phyloP scores from a whole-genome alignment of 352 stramenopile species.

The Globisporangium nunn region DNA sequence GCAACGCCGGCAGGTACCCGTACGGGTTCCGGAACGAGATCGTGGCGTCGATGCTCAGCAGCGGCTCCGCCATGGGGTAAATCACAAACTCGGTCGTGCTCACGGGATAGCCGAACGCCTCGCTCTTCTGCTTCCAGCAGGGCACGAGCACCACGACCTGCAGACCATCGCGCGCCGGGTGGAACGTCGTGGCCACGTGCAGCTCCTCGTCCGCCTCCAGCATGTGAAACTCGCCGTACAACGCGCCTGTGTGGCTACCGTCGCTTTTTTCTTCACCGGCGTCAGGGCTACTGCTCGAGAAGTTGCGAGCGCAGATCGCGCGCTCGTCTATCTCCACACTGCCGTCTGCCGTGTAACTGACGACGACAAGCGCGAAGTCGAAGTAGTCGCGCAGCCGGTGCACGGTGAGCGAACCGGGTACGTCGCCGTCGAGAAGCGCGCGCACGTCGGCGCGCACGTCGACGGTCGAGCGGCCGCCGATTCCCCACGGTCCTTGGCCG shows the following conservation, averaged over 20 bases:
- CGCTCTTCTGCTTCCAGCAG: conserved; percentile 81
- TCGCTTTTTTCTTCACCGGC: conserved; percentile 19
- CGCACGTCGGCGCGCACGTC: conserved; percentile 39
- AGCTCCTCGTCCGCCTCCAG: conserved; percentile 34
- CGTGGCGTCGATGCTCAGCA: conserved; percentile 51
- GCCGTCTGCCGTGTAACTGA: conserved; percentile 47
- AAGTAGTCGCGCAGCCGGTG: conserved; percentile 72
- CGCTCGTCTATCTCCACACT: conserved; percentile 43
- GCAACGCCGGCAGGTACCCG: conserved; percentile 69
- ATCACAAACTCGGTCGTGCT: conserved; percentile 56
- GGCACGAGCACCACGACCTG: conserved; percentile 66
- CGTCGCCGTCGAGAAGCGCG: conserved; percentile 39
- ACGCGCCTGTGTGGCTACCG: conserved; percentile 7
- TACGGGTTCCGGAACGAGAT: conserved; percentile 79
- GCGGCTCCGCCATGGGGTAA: conserved; percentile 68
- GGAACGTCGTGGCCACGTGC: conserved; percentile 40
- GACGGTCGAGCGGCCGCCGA: conserved; percentile 40
- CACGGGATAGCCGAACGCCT: conserved; percentile 70
- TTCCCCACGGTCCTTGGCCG: conserved; percentile 38
- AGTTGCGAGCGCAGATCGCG: conserved; percentile 54
- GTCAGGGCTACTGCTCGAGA: conserved; percentile 25
- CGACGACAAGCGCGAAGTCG: conserved; percentile 62
- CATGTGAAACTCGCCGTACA: conserved; percentile 53
- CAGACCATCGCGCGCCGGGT: conserved; percentile 37
- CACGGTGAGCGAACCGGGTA: conserved; percentile 64